Percentiles rank a stretch among this genome's conserved stretches.
phyloP scores from a whole-genome alignment of 495 filamentous ascomycete genomes.

The Daldinia concentrica region DNA sequence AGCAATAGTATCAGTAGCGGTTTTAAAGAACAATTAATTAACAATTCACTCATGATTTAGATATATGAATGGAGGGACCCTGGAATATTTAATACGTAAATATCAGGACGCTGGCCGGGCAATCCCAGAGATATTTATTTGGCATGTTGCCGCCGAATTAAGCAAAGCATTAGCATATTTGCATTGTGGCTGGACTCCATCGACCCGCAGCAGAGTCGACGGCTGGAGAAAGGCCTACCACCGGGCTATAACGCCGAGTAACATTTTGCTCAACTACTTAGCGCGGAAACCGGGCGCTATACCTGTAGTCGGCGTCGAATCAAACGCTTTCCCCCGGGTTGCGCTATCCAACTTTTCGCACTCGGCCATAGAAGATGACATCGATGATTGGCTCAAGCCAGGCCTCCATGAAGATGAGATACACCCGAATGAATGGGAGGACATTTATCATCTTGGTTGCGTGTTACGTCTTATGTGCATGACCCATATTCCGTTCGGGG shows the following conservation, averaged over 20 bases:
- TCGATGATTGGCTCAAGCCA: not conserved
- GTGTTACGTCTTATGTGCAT: slow-evolving; percentile 20
- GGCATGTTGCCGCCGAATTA: slow-evolving; percentile 14
- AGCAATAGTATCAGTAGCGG: not conserved
- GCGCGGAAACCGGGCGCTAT: not conserved
- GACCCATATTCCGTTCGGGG: slow-evolving; percentile 4
- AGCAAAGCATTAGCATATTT: not conserved
- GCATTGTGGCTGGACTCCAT: not conserved
- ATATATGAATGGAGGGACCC: slow-evolving; percentile 12
- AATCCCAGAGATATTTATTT: slow-evolving; percentile 19
- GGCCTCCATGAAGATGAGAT: not conserved
- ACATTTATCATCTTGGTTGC: slow-evolving; percentile 9
- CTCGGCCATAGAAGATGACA: not conserved
- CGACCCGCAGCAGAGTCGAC: not conserved
- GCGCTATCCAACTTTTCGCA: slow-evolving; percentile 3
- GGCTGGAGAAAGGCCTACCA: not conserved
- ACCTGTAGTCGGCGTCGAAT: not conserved
- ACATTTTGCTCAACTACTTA: slow-evolving; percentile 4
- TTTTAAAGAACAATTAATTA: not conserved
- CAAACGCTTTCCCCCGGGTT: slow-evolving; percentile 13
- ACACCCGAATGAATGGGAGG: slow-evolving; percentile 1
- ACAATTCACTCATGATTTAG: not conserved
- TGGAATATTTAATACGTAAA: not conserved
- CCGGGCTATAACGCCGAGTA: not conserved
- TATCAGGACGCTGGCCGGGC: not conserved